Evolutionary conservation across 805 yeast genomes (phyloP).

Genomic region (Debaryomyces prosopidis): DNA sequence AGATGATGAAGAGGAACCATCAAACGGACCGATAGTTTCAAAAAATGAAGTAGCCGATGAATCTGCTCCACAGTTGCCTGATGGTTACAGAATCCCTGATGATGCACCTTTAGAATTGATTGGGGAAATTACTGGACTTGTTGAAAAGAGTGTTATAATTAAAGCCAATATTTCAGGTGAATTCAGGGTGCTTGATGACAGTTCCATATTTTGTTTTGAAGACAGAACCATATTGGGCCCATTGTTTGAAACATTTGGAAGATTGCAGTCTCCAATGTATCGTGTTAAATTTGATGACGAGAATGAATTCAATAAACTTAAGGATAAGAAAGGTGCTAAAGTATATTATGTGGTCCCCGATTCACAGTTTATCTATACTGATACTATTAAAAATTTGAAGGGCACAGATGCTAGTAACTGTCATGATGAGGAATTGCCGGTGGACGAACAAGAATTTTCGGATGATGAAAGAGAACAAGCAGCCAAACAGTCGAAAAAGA

Average conservation of each 20-base stretch:
- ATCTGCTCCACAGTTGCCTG: constrained; percentile 65
- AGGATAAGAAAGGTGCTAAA: constrained; percentile 49
- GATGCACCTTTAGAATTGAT: constrained; percentile 66
- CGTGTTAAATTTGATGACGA: constrained; percentile 64
- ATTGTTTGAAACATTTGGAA: constrained; percentile 87
- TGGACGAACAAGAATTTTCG: constrained; percentile 90
- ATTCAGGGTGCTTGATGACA: constrained; percentile 76
- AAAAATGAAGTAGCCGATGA: constrained; percentile 76
- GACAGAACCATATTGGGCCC: constrained; percentile 73
- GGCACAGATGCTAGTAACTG: constrained; percentile 96
- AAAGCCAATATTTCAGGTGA: constrained; percentile 81
- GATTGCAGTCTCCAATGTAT: constrained; percentile 77
- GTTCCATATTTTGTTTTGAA: constrained; percentile 74
- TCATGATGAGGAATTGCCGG: constrained; percentile 91
- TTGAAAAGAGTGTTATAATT: constrained; percentile 71
- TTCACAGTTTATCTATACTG: constrained; percentile 78
- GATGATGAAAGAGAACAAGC: constrained; percentile 90
- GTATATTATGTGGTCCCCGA: constrained; percentile 80
- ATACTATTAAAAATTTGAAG: constrained; percentile 62
- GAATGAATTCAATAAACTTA: constrained; percentile 49
- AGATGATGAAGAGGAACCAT: constrained; percentile 46
- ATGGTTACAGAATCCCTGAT: constrained; percentile 58
- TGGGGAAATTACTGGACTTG: constrained; percentile 68
- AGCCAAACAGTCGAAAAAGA: constrained; percentile 63
- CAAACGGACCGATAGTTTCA: constrained; percentile 69